Percentiles rank a stretch among this genome's conserved stretches.
phyloP scores from a whole-genome alignment of 1,284 basidiomycete genomes.

The Apiotrichum veenhuisii region DNA sequence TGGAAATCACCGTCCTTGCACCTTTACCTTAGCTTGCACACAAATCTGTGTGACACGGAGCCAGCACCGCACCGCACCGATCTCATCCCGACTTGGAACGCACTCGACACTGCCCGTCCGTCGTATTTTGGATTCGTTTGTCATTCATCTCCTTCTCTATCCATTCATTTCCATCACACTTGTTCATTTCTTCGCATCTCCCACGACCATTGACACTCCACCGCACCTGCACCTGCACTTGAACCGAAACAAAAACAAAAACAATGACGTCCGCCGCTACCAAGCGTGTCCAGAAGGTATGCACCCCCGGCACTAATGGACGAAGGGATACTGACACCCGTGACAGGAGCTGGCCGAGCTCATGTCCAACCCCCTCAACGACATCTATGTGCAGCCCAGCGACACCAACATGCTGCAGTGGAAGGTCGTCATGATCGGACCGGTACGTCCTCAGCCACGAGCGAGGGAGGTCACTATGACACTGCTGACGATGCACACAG shows the following conservation, averaged over 20 bases:
- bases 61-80: no score
- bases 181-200: background rate
- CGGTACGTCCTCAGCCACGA: slow-evolving; percentile 52
- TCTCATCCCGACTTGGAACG: no score
- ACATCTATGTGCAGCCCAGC: slow-evolving; percentile 60
- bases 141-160: background rate
- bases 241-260: no score
- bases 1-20: no score
- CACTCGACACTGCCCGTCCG: no score
- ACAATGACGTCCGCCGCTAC: slow-evolving; percentile 36
- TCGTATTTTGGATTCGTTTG: no score
- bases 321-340: background rate
- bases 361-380: slow-evolving; percentile 52
- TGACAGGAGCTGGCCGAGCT: slow-evolving; percentile 45
- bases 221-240: background rate
- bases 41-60: no score
- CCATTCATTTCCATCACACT: background rate
- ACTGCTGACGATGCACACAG: slow-evolving; percentile 52
- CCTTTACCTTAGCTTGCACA: no score
- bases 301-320: background rate
- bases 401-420: slow-evolving; percentile 74
- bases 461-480: background rate
- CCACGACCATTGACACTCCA: background rate
- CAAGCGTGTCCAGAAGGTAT: slow-evolving; percentile 38
- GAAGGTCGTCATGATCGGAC: slow-evolving; percentile 71